Percentiles rank a stretch among this genome's conserved stretches.
Conservation (phyloP, 495 filamentous ascomycete genomes). For the Elaphomyces granulatus region DNA sequence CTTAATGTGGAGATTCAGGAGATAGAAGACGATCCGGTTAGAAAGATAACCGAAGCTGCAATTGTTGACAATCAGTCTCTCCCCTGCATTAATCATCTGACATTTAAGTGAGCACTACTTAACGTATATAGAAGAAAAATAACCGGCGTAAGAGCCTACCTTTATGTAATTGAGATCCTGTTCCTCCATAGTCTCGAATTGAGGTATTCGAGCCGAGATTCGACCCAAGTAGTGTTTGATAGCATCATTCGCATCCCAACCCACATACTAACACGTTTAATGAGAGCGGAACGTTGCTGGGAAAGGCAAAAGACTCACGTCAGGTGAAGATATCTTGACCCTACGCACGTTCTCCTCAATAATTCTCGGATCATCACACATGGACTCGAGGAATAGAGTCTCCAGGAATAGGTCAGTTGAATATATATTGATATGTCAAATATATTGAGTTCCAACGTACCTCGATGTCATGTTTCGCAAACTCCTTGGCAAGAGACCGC, state of each 20-base stretch:
- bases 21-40: constrained; percentile 92
- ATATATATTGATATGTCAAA: constrained; percentile 1
- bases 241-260: constrained; percentile 83
- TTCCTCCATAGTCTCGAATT: constrained; percentile 95
- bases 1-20: constrained; percentile 95
- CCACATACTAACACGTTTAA: constrained; percentile 48
- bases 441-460: constrained; percentile 27
- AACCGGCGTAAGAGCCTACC: constrained; percentile 31
- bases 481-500: constrained; percentile 80
- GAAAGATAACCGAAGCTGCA: constrained; percentile 90
- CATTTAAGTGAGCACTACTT: constrained; percentile 9
- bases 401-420: constrained; percentile 19
- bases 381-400: constrained; percentile 94
- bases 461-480: constrained; percentile 88
- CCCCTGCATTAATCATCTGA: constrained; percentile 97
- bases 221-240: constrained; percentile 80
- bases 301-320: constrained; percentile 36
- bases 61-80: constrained; percentile 83
- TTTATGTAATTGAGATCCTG: constrained; percentile 91
- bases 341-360: constrained; percentile 94
- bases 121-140: neutral
- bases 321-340: constrained; percentile 97
- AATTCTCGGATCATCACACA: constrained; percentile 81
- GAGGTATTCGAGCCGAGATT: constrained; percentile 81
- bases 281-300: neutral